Evolutionary conservation across 1,284 basidiomycete genomes (phyloP), one percentile per base, ranked within the genome.

Genomic region (Ustilago trichophora): DNA sequence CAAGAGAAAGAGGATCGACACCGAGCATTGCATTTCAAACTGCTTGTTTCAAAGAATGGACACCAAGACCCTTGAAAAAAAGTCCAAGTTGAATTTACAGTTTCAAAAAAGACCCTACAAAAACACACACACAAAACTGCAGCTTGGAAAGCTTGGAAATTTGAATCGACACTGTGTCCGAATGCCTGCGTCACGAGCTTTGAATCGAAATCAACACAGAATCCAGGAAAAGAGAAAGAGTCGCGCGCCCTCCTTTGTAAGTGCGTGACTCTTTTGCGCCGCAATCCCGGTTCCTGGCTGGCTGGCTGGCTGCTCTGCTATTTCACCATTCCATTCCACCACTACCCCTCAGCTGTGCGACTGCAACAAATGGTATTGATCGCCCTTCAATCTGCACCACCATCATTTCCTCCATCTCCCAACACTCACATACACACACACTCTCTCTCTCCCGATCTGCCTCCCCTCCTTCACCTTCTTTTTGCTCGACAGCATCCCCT

Each of bases 1-100:
- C 33, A 31, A 44, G 24, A 11, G 29, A 16, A 19, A n/a, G 25
- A 33, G 53, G 47, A 57, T 58, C 42, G 48, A 45, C 48, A 42
- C 19, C 32, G 21, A 21, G 44, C 52, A 54, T 37, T 34, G 21
- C 11, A 16, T 24, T 24, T 13, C 4, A 9, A n/a, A 8, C 19
- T 26, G 25, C 8, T 19, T 19, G 18, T 12, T 18, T 11, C 19
- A 32, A 15, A 18, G 33, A 40, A 48, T 43, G 33, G 53, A 48
- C 40, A 43, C 6, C n/a, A 6, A 31, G 41, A 43, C 41, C 27
- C 41, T 43, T 27, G 16, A 8, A 22, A 21, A 29, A 29, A 29
- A 29, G 27, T 7, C 27, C 7, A 22, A 19, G 27, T 29, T 13
- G 8, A 29, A 8, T 29, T 29, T 7, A 34, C 6, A 29, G 27